These are phyloP conservation scores for Anisodus tanguticus DNA, from an alignment of 257 asterid species.

Conservation along the genomic window DNA sequence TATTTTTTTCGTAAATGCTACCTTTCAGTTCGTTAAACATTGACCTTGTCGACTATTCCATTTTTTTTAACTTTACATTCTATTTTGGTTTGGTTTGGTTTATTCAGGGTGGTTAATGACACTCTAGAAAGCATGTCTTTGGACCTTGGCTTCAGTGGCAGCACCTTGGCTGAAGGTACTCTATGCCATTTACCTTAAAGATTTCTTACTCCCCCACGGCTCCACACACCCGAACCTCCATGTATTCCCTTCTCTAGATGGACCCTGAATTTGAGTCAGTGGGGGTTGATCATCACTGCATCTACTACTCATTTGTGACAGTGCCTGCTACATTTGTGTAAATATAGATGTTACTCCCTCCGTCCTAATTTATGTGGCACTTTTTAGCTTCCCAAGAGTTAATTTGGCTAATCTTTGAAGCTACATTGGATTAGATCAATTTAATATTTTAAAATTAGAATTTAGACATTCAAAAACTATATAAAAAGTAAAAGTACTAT, in stretches of 20 bases:
- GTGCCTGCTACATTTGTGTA: background rate
- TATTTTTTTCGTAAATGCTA: background rate
- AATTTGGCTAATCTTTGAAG: too few species aligned
- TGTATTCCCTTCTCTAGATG: background rate
- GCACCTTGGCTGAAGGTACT: conserved; percentile 90
- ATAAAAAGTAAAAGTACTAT: too few species aligned
- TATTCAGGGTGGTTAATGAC: conserved; percentile 83
- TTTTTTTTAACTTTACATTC: conserved; percentile 20
- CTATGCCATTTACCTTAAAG: background rate
- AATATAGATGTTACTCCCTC: background rate
- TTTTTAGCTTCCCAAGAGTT: too few species aligned
- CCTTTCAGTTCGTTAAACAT: conserved; percentile 15
- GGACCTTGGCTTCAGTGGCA: conserved; percentile 84
- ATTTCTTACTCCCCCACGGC: background rate
- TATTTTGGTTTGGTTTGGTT: conserved; percentile 37
- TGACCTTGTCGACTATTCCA: background rate
- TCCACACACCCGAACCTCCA: background rate
- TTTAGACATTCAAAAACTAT: too few species aligned
- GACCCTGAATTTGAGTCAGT: background rate
- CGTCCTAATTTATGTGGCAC: too few species aligned
- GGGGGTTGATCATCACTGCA: background rate
- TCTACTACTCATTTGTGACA: background rate
- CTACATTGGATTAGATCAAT: too few species aligned
- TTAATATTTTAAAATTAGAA: too few species aligned
- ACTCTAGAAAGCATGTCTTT: conserved; percentile 87